phyloP scores from a whole-genome alignment of 768 basidiomycete species.

The Macrocybe gigantea region DNA sequence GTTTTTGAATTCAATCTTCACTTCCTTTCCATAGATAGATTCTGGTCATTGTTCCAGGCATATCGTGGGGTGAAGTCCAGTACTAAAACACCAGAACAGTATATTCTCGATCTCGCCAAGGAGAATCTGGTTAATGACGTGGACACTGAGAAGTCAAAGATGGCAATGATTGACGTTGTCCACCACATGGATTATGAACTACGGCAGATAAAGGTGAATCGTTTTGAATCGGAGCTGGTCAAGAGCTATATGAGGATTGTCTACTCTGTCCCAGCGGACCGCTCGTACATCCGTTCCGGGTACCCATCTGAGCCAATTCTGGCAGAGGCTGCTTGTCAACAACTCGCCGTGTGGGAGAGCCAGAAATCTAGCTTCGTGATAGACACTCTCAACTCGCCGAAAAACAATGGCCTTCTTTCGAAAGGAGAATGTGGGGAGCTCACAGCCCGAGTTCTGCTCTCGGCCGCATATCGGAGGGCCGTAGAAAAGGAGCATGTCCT shows the following conservation, averaged over 20 bases:
- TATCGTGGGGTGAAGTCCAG: too few species aligned
- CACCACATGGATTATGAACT: slow-evolving; percentile 11
- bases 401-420: slow-evolving; percentile 5
- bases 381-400: neutral
- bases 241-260: slow-evolving; percentile 13
- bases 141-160: neutral
- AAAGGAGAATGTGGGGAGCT: slow-evolving; percentile 14
- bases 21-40: neutral
- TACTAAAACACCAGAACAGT: too few species aligned
- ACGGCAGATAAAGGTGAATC: neutral
- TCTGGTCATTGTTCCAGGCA: neutral
- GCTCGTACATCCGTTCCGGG: slow-evolving; percentile 10
- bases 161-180: slow-evolving; percentile 8
- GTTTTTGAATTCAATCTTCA: neutral
- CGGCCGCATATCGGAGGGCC: slow-evolving; percentile 12
- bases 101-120: neutral
- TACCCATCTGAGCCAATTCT: slow-evolving; percentile 15
- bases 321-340: slow-evolving; percentile 10
- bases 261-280: slow-evolving; percentile 12
- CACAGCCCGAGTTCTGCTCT: slow-evolving; percentile 15
- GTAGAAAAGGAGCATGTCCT: neutral
- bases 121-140: neutral
- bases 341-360: neutral
- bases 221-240: slow-evolving; percentile 9
- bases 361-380: neutral